phyloP scores from a whole-genome alignment of 441 rosid genomes.

The Brassica balearica region DNA sequence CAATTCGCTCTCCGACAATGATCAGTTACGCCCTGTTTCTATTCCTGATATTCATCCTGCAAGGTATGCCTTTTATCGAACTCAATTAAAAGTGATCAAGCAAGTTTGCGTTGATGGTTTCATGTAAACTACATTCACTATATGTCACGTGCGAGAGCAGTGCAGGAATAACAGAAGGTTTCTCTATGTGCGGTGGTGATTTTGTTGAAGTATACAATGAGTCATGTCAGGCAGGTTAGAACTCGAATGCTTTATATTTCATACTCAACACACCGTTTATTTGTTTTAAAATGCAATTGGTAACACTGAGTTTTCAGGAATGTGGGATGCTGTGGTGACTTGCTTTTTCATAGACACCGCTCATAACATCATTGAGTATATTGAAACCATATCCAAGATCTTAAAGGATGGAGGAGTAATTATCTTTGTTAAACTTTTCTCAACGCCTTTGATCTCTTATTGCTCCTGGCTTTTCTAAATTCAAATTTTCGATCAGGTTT shows the following conservation, averaged over 20 bases:
- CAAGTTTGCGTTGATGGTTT: constrained; percentile 15
- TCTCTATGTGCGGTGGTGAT: constrained; percentile 99
- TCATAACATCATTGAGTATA: constrained; percentile 90
- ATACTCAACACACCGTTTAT: too few relatives aligned
- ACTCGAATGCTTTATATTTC: too few relatives aligned
- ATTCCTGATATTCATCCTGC: constrained; percentile 96
- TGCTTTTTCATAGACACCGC: constrained; percentile 98
- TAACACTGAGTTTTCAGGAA: constrained; percentile 60
- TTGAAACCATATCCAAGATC: constrained; percentile 91
- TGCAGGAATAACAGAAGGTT: constrained; percentile 98
- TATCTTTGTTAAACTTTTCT: constrained; percentile 38
- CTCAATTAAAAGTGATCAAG: not conserved
- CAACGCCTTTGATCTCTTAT: constrained; percentile 6
- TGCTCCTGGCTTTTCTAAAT: constrained; percentile 20
- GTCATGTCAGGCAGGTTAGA: constrained; percentile 79
- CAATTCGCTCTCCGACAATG: constrained; percentile 89
- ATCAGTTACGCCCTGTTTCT: constrained; percentile 83
- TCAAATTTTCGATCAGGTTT: constrained; percentile 60
- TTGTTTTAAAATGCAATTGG: too few relatives aligned
- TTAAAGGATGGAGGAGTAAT: constrained; percentile 94
- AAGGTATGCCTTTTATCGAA: constrained; percentile 56
- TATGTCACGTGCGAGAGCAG: constrained; percentile 51
- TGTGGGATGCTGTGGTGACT: constrained; percentile 96
- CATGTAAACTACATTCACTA: not conserved
- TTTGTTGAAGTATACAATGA: constrained; percentile 95